phyloP scores from a whole-genome alignment of 2,329 filamentous ascomycete species.

The Colletotrichum lupini region DNA sequence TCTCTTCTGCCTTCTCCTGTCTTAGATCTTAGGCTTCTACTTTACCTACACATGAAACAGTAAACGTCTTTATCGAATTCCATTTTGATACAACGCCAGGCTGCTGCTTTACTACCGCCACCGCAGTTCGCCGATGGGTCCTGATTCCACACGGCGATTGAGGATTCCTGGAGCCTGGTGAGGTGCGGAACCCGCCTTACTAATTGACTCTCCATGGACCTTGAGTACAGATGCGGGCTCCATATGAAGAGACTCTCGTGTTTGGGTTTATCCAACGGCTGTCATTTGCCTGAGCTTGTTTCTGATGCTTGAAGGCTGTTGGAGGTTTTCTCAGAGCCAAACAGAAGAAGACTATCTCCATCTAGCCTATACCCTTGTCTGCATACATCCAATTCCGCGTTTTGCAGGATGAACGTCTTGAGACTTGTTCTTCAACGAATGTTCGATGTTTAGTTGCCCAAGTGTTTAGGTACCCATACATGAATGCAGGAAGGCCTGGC shows the following conservation, averaged over 20 bases:
- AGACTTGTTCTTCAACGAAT: background rate
- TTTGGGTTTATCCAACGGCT: background rate
- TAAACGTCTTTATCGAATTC: background rate
- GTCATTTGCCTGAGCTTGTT: background rate
- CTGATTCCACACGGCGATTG: conserved; percentile 20
- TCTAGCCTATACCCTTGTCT: background rate
- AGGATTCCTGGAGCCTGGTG: conserved; percentile 5
- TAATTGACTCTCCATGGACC: background rate
- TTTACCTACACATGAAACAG: background rate
- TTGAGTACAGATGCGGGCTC: background rate
- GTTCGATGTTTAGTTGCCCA: background rate
- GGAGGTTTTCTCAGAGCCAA: background rate
- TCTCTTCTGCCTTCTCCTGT: background rate
- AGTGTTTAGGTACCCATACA: background rate
- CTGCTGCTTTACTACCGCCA: conserved; percentile 6
- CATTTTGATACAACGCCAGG: background rate
- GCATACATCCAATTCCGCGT: background rate
- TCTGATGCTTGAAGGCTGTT: background rate
- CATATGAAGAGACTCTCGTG: background rate
- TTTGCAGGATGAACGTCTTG: background rate
- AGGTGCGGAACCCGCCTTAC: background rate
- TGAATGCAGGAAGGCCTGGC: background rate
- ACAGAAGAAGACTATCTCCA: background rate
- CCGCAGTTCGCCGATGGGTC: conserved; percentile 19
- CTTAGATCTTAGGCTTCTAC: background rate